These are phyloP conservation scores for Penicillium pancosmium DNA, from an alignment of 495 filamentous ascomycete species.

Conservation along the genomic window DNA sequence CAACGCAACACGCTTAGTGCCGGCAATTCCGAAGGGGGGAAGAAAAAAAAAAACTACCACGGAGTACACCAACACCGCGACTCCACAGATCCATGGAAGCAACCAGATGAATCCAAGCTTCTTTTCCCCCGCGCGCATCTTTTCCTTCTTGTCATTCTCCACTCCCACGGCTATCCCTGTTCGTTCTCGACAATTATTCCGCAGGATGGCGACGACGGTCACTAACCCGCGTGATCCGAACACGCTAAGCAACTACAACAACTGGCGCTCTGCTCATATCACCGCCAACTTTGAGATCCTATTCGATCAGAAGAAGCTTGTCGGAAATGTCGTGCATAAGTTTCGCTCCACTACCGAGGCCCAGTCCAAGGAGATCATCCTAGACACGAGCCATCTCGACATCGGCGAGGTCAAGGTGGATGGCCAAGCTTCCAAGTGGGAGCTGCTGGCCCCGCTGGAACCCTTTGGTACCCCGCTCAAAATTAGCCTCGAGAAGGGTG, in stretches of 20 bases:
- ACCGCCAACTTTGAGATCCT: constrained; percentile 77
- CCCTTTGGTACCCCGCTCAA: constrained; percentile 81
- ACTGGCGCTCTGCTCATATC: constrained; percentile 80
- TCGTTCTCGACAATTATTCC: constrained; percentile 6
- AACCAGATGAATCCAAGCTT: constrained; percentile 14
- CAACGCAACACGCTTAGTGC: constrained; percentile 7
- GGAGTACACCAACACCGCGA: not conserved
- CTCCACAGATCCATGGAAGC: not conserved
- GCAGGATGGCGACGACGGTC: constrained; percentile 44
- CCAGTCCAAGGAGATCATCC: constrained; percentile 71
- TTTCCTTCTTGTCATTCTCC: constrained; percentile 1
- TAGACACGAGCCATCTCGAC: constrained; percentile 83
- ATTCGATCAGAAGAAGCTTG: constrained; percentile 73
- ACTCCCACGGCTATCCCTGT: not conserved
- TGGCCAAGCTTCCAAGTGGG: constrained; percentile 64
- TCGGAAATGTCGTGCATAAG: constrained; percentile 72
- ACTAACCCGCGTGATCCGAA: constrained; percentile 75
- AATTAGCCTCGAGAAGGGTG: constrained; percentile 65
- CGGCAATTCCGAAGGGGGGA: constrained; percentile 6
- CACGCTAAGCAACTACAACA: constrained; percentile 87
- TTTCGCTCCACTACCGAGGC: constrained; percentile 72
- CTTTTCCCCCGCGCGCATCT: not conserved
- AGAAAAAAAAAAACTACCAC: not conserved
- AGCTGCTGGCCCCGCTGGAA: constrained; percentile 65
- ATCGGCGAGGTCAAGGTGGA: constrained; percentile 68